Conservation (phyloP, 2,329 filamentous ascomycete species). For the Hypoxylon sp. region DNA sequence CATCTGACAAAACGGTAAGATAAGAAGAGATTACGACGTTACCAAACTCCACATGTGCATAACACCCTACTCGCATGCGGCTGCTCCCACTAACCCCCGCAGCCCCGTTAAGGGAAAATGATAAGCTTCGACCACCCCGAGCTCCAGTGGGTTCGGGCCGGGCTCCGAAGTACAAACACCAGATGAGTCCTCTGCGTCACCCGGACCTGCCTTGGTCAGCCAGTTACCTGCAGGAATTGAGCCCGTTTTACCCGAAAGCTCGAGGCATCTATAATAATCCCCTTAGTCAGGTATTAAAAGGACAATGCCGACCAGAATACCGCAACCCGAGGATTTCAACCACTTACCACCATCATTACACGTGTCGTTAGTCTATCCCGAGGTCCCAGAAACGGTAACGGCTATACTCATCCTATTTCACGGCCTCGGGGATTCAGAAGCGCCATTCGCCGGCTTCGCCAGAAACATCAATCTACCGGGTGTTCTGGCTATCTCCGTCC, state of each 20-base stretch:
- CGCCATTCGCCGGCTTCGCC: constrained; percentile 77
- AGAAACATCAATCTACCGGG: constrained; percentile 78
- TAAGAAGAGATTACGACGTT: no score
- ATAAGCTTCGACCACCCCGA: not conserved
- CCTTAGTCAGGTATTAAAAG: not conserved
- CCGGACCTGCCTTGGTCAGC: not conserved
- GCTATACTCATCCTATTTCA: constrained; percentile 86
- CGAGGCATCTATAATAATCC: not conserved
- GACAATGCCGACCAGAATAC: constrained; percentile 63
- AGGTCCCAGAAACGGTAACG: constrained; percentile 71
- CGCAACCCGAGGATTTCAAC: constrained; percentile 63
- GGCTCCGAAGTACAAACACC: not conserved
- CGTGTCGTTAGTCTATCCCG: constrained; percentile 62
- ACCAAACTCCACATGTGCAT: no score
- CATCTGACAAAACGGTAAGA: not conserved
- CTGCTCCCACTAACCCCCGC: no score
- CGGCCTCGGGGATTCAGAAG: constrained; percentile 82
- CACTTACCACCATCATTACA: constrained; percentile 58
- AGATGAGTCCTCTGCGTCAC: not conserved
- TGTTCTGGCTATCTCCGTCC: constrained; percentile 79
- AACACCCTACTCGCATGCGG: no score
- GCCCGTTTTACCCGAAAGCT: not conserved
- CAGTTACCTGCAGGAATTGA: not conserved
- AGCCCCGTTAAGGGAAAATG: no score
- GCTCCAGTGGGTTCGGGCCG: not conserved